phyloP scores from a whole-genome alignment of 2,329 filamentous ascomycete species.

The Ophiosphaerella herpotricha region DNA sequence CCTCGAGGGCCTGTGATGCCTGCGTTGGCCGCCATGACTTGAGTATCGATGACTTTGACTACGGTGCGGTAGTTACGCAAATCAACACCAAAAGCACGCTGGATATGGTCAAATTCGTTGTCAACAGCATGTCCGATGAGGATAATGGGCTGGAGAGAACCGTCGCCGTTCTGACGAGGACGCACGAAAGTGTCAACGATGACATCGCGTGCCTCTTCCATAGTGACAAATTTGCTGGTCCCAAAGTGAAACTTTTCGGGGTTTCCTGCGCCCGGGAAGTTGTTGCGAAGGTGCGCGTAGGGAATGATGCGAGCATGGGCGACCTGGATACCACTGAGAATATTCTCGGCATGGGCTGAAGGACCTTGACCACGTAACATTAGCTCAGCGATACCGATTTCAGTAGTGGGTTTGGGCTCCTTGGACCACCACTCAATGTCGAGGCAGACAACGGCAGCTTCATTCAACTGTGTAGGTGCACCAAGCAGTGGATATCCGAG shows the following conservation, averaged over 20 bases:
- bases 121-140: slow-evolving; percentile 19
- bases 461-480: neutral
- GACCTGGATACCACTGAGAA: slow-evolving; percentile 9
- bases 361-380: slow-evolving; percentile 2
- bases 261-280: slow-evolving; percentile 14
- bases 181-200: slow-evolving; percentile 13
- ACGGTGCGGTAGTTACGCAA: slow-evolving; percentile 13
- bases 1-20: slow-evolving; percentile 9
- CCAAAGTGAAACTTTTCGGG: slow-evolving; percentile 21
- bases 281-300: slow-evolving; percentile 17
- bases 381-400: slow-evolving; percentile 21
- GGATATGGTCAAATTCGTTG: slow-evolving; percentile 16
- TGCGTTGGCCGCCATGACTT: slow-evolving; percentile 13
- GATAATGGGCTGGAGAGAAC: slow-evolving; percentile 20
- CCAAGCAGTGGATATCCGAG: slow-evolving; percentile 3
- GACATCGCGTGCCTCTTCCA: slow-evolving; percentile 7
- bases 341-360: slow-evolving; percentile 10
- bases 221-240: slow-evolving; percentile 13
- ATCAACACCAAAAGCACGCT: slow-evolving; percentile 12
- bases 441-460: slow-evolving; percentile 12
- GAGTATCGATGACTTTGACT: slow-evolving; percentile 23
- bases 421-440: slow-evolving; percentile 24
- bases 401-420: slow-evolving; percentile 17
- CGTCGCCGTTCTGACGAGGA: neutral
- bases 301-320: slow-evolving; percentile 17